A percentile compares a stretch with the other conserved stretches of the same genome.
Evolutionary conservation across 495 filamentous ascomycete genomes (phyloP).

Genomic region (Annulohypoxylon bovei): DNA sequence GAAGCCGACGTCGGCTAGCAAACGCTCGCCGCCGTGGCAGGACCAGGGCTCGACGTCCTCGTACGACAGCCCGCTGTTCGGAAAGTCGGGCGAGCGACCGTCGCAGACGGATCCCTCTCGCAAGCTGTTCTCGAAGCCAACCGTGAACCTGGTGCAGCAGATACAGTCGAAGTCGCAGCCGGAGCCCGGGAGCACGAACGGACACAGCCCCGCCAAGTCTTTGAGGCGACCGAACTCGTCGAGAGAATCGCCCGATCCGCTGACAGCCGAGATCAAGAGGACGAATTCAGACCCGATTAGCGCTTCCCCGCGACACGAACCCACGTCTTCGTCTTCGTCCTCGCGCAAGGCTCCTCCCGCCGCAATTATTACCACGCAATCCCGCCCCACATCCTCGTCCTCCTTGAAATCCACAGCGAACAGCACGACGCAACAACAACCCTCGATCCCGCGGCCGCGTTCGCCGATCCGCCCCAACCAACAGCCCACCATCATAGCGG

Average conservation of each 20-base stretch:
- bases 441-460: constrained; percentile 27
- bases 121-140: constrained; percentile 45
- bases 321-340: constrained; percentile 16
- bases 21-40: constrained; percentile 27
- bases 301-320: constrained; percentile 1
- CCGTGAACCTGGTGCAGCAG: constrained; percentile 10
- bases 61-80: constrained; percentile 48
- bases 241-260: constrained; percentile 29
- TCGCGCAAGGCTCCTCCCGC: constrained; percentile 5
- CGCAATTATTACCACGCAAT: background rate
- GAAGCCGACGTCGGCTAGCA: constrained; percentile 12
- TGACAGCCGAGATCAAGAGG: constrained; percentile 23
- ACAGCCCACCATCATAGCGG: constrained; percentile 32
- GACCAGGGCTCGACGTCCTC: constrained; percentile 43
- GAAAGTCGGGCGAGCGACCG: constrained; percentile 43
- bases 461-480: constrained; percentile 26
- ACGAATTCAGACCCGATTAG: constrained; percentile 23
- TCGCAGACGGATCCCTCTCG: constrained; percentile 37
- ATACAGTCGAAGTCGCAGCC: constrained; percentile 30
- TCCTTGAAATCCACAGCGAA: constrained; percentile 9
- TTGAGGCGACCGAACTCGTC: constrained; percentile 23
- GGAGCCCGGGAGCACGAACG: constrained; percentile 17
- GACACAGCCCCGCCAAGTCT: constrained; percentile 6
- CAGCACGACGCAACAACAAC: constrained; percentile 27
- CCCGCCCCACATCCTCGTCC: constrained; percentile 24